A percentile compares a stretch with the other conserved stretches of the same genome.
Evolutionary conservation across 768 basidiomycete genomes (phyloP).

Genomic region (Serpula lacrymans): DNA sequence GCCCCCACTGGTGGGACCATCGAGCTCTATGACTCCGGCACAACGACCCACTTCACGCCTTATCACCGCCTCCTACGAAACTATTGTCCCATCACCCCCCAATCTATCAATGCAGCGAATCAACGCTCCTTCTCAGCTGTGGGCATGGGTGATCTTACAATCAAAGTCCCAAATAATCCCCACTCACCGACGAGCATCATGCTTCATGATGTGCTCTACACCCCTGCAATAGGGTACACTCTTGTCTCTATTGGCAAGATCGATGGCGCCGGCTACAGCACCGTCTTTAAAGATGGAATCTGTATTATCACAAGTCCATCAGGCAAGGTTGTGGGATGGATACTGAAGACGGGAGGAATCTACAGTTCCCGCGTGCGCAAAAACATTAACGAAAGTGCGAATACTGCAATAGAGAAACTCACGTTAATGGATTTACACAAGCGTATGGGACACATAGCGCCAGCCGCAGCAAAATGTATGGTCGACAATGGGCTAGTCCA

Average conservation of each 20-base stretch:
- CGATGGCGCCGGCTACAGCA: conserved; percentile 28
- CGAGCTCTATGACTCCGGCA: no score
- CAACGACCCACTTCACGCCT: no score
- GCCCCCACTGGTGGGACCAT: no score
- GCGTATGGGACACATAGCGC: conserved; percentile 29
- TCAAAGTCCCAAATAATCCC: no score
- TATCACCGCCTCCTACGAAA: no score
- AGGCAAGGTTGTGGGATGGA: conserved; percentile 13
- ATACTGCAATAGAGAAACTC: conserved; percentile 14
- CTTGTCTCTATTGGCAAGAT: conserved; percentile 34
- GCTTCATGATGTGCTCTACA: conserved; percentile 34
- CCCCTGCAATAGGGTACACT: conserved; percentile 35
- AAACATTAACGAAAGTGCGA: conserved; percentile 2
- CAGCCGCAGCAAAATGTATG: background rate
- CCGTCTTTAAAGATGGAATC: conserved; percentile 15
- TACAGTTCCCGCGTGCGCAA: conserved; percentile 6
- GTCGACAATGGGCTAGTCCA: conserved; percentile 1
- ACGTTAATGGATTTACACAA: conserved; percentile 22
- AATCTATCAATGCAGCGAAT: no score
- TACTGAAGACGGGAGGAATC: conserved; percentile 14
- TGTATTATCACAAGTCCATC: background rate
- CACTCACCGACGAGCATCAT: no score
- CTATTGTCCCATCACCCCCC: no score
- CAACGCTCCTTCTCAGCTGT: no score
- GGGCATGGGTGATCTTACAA: no score